These are phyloP conservation scores for Ceratobasidium sp. DNA, from an alignment of 1,284 basidiomycete genomes.

Conservation along the genomic window DNA sequence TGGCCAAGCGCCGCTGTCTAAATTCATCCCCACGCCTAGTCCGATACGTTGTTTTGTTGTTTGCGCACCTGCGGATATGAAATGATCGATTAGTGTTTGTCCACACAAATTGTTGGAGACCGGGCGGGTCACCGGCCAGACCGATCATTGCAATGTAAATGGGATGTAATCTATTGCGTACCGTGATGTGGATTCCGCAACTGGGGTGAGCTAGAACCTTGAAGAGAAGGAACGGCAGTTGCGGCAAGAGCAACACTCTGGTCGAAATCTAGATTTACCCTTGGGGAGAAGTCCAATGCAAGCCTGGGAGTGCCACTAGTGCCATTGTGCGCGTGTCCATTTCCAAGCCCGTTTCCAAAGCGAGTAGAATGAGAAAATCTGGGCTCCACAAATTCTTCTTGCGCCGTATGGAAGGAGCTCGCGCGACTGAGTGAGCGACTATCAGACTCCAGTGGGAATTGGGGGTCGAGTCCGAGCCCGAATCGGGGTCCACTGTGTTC, in stretches of 20 bases:
- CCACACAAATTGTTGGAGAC: no score
- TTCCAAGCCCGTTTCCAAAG: constrained; percentile 1
- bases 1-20: constrained; percentile 10
- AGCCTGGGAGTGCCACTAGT: constrained; percentile 26
- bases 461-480: constrained; percentile 38
- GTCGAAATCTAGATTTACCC: constrained; percentile 29
- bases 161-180: constrained; percentile 41
- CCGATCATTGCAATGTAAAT: constrained; percentile 46
- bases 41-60: constrained; percentile 7
- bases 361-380: neutral
- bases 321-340: constrained; percentile 29
- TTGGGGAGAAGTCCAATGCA: constrained; percentile 2
- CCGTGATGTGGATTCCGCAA: constrained; percentile 41
- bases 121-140: constrained; percentile 9
- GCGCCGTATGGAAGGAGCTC: constrained; percentile 35
- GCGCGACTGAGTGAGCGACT: constrained; percentile 28
- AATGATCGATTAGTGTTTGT: constrained; percentile 16
- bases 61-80: neutral
- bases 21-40: constrained; percentile 19
- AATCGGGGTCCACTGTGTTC: constrained; percentile 40
- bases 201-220: constrained; percentile 39
- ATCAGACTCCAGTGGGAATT: constrained; percentile 18
- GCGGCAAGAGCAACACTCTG: constrained; percentile 17
- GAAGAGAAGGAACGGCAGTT: constrained; percentile 32
- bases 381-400: constrained; percentile 25